A percentile compares a stretch with the other conserved stretches of the same genome.
phyloP scores from a whole-genome alignment of 345 rosid genomes.

The Linum tenue region DNA sequence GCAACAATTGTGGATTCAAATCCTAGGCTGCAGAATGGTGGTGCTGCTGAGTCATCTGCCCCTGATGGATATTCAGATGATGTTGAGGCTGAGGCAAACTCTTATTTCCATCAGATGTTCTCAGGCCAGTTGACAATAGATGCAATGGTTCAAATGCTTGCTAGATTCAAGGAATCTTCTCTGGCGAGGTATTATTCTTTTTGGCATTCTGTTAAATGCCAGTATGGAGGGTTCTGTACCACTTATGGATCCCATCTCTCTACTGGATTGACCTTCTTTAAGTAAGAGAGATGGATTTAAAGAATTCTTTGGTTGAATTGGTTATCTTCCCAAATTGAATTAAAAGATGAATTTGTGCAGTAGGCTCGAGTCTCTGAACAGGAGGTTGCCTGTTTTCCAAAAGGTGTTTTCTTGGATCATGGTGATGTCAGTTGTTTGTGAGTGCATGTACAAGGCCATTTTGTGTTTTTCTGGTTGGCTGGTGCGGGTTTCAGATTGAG shows the following conservation, averaged over 20 bases:
- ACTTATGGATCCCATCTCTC: background rate
- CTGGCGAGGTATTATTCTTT: constrained; percentile 43
- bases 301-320: background rate
- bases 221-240: background rate
- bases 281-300: background rate
- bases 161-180: constrained; percentile 76
- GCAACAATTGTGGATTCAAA: constrained; percentile 41
- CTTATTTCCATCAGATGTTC: constrained; percentile 92
- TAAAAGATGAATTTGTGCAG: too few species aligned
- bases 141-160: constrained; percentile 93
- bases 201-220: background rate
- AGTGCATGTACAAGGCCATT: too few species aligned
- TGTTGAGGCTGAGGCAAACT: constrained; percentile 88
- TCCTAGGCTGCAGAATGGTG: constrained; percentile 64
- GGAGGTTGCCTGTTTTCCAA: too few species aligned
- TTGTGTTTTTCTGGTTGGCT: too few species aligned
- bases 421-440: too few species aligned
- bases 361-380: too few species aligned
- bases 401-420: too few species aligned
- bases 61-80: constrained; percentile 67
- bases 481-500: background rate
- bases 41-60: constrained; percentile 48
- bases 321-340: too few species aligned
- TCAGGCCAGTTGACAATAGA: constrained; percentile 77
- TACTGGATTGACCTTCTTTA: background rate